phyloP scores from a whole-genome alignment of 371 early-diverging fungal genomes.

The Rhizopus delemar region DNA sequence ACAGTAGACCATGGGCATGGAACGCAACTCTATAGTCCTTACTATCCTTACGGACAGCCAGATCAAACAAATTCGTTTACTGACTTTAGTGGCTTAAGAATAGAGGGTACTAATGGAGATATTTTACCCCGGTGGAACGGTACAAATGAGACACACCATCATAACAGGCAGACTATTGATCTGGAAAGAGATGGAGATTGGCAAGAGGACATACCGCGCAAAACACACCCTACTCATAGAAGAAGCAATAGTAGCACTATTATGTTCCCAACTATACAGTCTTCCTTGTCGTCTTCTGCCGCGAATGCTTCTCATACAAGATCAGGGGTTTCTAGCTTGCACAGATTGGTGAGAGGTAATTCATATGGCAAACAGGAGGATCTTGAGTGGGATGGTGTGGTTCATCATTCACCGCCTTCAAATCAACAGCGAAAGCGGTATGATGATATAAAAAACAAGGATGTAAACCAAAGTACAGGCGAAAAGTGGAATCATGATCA shows the following conservation, averaged over 20 bases:
- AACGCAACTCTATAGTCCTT: conserved; percentile 19
- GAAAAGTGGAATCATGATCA: conserved; percentile 26
- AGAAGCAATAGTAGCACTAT: conserved; percentile 39
- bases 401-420: conserved; percentile 18
- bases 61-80: conserved; percentile 5
- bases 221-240: conserved; percentile 22
- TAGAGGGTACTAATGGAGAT: neutral
- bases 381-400: conserved; percentile 53
- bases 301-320: conserved; percentile 5
- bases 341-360: conserved; percentile 45
- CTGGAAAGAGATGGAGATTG: conserved; percentile 34
- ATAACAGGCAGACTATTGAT: conserved; percentile 20
- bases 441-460: conserved; percentile 7
- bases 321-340: conserved; percentile 36
- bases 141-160: neutral
- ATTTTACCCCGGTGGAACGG: conserved; percentile 19
- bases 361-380: conserved; percentile 37
- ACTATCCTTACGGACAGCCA: conserved; percentile 19
- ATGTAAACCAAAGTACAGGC: neutral
- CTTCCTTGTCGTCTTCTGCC: conserved; percentile 10
- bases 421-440: conserved; percentile 1
- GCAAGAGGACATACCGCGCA: conserved; percentile 16
- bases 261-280: conserved; percentile 28
- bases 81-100: neutral
- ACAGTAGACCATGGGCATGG: conserved; percentile 20